Evolutionary conservation across 331 rosid species (phyloP).

Genomic region (Acacia concinna): DNA sequence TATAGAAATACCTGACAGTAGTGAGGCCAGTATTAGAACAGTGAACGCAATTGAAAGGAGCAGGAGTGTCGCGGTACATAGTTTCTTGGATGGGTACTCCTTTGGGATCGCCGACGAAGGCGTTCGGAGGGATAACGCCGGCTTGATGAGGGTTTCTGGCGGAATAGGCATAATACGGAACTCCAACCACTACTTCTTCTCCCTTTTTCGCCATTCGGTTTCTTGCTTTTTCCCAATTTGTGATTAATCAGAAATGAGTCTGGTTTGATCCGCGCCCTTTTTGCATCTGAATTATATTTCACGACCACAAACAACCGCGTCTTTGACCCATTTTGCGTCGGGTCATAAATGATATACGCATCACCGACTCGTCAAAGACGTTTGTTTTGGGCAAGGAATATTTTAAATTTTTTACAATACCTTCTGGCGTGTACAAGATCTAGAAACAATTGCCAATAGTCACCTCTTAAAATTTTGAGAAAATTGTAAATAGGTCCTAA

Average conservation of each 20-base stretch:
- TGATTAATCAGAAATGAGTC: background rate
- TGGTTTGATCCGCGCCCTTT: background rate
- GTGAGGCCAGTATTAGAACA: conserved; percentile 62
- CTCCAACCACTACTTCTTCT: conserved; percentile 56
- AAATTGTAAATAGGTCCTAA: too few species aligned
- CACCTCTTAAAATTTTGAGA: too few species aligned
- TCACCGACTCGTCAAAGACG: background rate
- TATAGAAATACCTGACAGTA: conserved; percentile 44
- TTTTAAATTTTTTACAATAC: too few species aligned
- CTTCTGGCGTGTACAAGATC: background rate
- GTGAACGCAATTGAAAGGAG: conserved; percentile 70
- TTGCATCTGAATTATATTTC: background rate
- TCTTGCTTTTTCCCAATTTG: background rate
- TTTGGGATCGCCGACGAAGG: conserved; percentile 67
- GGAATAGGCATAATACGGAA: conserved; percentile 47
- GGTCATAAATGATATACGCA: too few species aligned
- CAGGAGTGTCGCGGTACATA: conserved; percentile 91
- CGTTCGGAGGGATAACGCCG: conserved; percentile 66
- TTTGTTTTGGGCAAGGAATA: background rate
- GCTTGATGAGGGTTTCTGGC: conserved; percentile 52
- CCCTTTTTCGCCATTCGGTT: conserved; percentile 43
- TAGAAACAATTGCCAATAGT: background rate
- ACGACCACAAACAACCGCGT: background rate
- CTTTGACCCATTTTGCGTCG: background rate
- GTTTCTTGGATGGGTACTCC: conserved; percentile 78